Conservation (phyloP, 345 rosid species). For the Rhizophora mangle region DNA sequence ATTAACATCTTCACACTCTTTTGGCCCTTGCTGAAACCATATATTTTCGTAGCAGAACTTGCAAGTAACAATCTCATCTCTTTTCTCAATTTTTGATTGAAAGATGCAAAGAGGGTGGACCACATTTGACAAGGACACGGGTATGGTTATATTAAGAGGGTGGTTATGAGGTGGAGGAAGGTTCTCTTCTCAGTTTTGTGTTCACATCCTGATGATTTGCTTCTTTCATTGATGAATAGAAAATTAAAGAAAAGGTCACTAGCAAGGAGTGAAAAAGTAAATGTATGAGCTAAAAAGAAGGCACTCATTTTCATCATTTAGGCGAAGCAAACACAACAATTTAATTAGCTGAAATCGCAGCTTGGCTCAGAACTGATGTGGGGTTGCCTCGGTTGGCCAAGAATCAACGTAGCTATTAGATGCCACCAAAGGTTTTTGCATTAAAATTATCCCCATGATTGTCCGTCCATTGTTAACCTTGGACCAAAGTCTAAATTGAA, state of each 20-base stretch:
- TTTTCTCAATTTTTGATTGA: not conserved
- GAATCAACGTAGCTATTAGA: constrained; percentile 2
- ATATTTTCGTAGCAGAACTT: too few relatives aligned
- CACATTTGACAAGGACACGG: not conserved
- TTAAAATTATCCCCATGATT: constrained; percentile 11
- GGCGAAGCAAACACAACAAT: constrained; percentile 5
- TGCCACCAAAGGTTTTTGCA: not conserved
- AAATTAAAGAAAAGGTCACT: not conserved
- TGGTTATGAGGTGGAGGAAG: not conserved
- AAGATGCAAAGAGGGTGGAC: constrained; percentile 12
- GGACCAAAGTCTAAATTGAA: too few relatives aligned
- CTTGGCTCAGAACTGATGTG: constrained; percentile 3
- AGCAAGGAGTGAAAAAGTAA: not conserved
- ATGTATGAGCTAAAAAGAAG: not conserved
- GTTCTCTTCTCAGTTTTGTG: constrained; percentile 7
- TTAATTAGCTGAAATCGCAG: constrained; percentile 8
- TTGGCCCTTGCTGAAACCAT: too few relatives aligned
- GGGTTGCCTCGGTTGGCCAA: constrained; percentile 6
- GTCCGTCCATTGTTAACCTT: not conserved
- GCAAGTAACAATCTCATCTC: too few relatives aligned
- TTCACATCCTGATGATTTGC: not conserved
- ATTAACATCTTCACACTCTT: too few relatives aligned
- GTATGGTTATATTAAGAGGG: constrained; percentile 8
- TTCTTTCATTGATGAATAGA: not conserved
- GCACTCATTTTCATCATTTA: not conserved